Evolutionary conservation across 2,329 filamentous ascomycete species (phyloP).

Genomic region (Claviceps pazoutovae): DNA sequence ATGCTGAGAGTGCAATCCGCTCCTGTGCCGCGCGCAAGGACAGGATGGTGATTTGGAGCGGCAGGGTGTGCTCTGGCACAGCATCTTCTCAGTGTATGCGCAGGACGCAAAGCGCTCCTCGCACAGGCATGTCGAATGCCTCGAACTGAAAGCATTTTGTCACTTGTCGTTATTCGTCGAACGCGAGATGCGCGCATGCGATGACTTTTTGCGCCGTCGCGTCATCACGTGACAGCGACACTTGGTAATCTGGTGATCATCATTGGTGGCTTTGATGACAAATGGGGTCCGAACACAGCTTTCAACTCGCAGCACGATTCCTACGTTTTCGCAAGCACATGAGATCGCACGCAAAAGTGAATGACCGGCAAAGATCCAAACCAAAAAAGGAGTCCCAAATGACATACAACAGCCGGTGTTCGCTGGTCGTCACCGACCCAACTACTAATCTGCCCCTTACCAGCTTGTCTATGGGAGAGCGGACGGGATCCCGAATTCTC

Average conservation of each 20-base stretch:
- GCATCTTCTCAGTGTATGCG: conserved; percentile 3
- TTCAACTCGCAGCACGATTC: no score
- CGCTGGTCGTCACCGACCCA: no score
- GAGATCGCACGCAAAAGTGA: no score
- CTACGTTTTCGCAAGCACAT: no score
- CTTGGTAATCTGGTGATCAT: conserved; percentile 6
- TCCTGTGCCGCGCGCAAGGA: background rate
- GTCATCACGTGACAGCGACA: conserved; percentile 16
- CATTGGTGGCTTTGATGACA: conserved; percentile 5
- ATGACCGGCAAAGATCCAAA: no score
- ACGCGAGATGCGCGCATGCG: no score
- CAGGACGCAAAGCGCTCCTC: conserved; percentile 12
- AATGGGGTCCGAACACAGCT: no score
- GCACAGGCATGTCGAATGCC: conserved; percentile 21
- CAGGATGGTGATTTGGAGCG: background rate
- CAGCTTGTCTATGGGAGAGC: no score
- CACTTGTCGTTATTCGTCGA: background rate
- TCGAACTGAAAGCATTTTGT: conserved; percentile 20
- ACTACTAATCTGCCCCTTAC: no score
- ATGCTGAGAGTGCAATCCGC: background rate
- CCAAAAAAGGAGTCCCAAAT: no score
- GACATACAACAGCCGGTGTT: no score
- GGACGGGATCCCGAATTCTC: no score
- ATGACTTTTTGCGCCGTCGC: conserved; percentile 13
- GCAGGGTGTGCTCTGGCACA: background rate